Base-by-base conservation (phyloP, 805 yeast species). In the Millerozyma miso region DNA sequence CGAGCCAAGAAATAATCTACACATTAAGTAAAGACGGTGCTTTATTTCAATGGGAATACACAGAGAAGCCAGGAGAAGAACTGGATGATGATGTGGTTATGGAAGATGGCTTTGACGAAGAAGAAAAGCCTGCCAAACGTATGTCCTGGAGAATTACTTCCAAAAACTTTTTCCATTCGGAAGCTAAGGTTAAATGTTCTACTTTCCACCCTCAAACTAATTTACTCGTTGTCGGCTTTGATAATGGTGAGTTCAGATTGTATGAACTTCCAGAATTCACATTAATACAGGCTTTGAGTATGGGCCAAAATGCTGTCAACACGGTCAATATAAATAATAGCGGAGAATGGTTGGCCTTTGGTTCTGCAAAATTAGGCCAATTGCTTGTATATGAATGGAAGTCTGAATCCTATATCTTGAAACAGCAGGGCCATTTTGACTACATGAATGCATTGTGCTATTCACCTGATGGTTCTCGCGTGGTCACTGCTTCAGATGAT, bases 301-400 rank as follows among this genome's bases (percentile, higher is more conserved):
- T 93, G 84, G 96, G 98, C 2, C 95, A 88, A 56, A 83, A 88
- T 54, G 83, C 90, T 2, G 85, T 93, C 19, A 88, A 86, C 57
- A 82, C 89, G 2, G 91, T 93, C 3, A 64, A 80, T 8, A 77
- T 93, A 32, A 93, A 91, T 60, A 64, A 73, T 2, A 71, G 90
- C 4, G 99, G 99, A 29, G 99, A 93, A 62, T 93, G 99, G 99
- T 71, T 93, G 26, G 96, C 97, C 0, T 87, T 93, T 62, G 99
- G 99, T 3, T 89, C 97, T 0, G 67, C 88, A 29, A 83, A 81
- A 56, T 63, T 87, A 20, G 99, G 99, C n/a, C 99, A 93, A 65
- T 68, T 93, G 45, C 67, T 93, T 44, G 99, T 93, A 0, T 93
- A 95, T 72, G 99, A 93, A 72, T 93, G 99, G 99, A 97, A 93